phyloP scores from a whole-genome alignment of 2,329 filamentous ascomycete genomes.

The Aspergillus transmontanensis region DNA sequence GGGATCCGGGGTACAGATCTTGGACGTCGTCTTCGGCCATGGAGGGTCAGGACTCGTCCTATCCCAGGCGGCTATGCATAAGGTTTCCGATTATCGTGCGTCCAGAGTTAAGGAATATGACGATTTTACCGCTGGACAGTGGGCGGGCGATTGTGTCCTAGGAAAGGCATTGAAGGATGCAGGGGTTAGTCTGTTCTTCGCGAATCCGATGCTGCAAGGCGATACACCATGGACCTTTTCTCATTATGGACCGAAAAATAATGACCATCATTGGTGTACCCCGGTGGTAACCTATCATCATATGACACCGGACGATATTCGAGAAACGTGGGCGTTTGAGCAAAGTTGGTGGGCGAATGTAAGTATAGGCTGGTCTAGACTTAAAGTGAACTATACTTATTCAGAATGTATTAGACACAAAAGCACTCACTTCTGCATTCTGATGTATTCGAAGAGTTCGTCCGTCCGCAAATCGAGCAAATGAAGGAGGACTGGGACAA shows the following conservation, averaged over 20 bases:
- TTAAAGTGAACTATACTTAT: neutral
- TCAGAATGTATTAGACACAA: neutral
- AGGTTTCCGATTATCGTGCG: neutral
- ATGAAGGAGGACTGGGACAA: constrained; percentile 4
- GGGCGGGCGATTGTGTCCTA: neutral
- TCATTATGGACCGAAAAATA: neutral
- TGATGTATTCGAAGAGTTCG: neutral
- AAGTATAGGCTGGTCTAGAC: neutral
- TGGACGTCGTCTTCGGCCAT: constrained; percentile 53
- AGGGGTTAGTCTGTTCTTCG: neutral
- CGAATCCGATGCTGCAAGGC: neutral
- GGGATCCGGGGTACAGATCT: constrained; percentile 50
- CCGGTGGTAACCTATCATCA: neutral
- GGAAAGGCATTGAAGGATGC: neutral
- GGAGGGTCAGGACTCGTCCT: constrained; percentile 57
- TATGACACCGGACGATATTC: neutral
- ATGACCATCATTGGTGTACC: neutral
- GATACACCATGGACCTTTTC: neutral
- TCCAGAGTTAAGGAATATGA: neutral
- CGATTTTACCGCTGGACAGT: neutral
- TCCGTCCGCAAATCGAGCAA: neutral
- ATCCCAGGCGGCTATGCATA: constrained; percentile 30
- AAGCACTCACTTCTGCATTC: neutral
- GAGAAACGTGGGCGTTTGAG: neutral
- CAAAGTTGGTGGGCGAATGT: neutral